Evolutionary conservation across 1,139 yeast species (phyloP), one percentile per base, ranked within the genome.

Genomic region (Sugiyamaella paludigena): DNA sequence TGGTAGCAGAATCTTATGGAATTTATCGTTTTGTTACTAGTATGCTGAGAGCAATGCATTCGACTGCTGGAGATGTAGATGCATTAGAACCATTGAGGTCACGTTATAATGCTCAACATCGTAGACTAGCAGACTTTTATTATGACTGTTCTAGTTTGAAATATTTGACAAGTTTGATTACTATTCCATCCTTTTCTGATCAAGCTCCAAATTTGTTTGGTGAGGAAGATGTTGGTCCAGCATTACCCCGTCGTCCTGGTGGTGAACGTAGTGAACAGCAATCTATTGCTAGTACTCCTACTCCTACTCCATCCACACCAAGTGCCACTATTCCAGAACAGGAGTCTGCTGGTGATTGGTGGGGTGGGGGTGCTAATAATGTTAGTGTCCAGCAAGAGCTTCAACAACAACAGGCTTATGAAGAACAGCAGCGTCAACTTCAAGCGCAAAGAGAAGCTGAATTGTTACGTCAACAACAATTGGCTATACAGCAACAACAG

Each of bases 1-100:
- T 91, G 68, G 87, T 91, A 49, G 80, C 95, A n/a, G 98, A 92
- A 66, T 80, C 95, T 2, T 91, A 88, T 63, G 98, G 98, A 36
- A 88, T 92, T 55, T 87, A 89, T 70, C 85, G 89, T 66, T 92
- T 91, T 61, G 75, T 86, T 54, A 85, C 91, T 8, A 84, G 95
- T 5, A 89, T 92, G 98, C 73, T 91, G 57, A 79, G 96, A 58
- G 97, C 95, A 0, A 76, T 92, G 81, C 81, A 86, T 61, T 83
- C 79, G 55, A 83, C 86, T 57, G 78, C 91, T 47, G 87, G 84
- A 39, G 83, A 81, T 37, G 87, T 80, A 41, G 96, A 86, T 10
- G 94, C 88, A 1, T 71, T 92, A 55, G 80, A 78, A 53, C 92
- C 92, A 3, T 72, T 92, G 57, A 76, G 83, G 59, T 81, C 83